phyloP scores from a whole-genome alignment of 345 rosid genomes.

The Clarkia xantiana region DNA sequence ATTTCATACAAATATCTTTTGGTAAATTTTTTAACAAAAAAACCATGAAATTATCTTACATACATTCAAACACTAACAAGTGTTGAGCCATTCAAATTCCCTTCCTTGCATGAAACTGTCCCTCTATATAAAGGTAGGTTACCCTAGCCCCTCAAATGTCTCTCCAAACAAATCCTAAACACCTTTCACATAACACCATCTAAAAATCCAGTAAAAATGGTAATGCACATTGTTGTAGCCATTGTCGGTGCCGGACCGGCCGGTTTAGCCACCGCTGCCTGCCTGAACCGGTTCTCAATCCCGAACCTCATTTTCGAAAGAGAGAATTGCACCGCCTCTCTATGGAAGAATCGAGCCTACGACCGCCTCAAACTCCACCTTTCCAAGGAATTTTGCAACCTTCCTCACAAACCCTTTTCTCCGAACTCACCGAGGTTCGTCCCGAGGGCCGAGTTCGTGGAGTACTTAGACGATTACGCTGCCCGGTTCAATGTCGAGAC shows the following conservation, averaged over 20 bases:
- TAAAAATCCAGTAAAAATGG: background rate
- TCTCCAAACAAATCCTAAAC: no score
- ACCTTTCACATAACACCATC: no score
- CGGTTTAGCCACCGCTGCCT: conserved; percentile 6
- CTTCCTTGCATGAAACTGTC: no score
- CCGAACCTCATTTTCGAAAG: conserved; percentile 9
- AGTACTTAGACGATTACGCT: conserved; percentile 12
- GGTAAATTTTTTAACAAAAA: no score
- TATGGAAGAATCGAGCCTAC: conserved; percentile 16
- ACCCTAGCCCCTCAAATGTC: no score
- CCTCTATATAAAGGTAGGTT: no score
- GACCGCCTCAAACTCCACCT: conserved; percentile 16
- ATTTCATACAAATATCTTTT: no score
- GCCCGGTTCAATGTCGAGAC: conserved; percentile 5
- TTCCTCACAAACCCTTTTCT: conserved; percentile 10
- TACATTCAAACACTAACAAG: no score
- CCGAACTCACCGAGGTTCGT: conserved; percentile 8
- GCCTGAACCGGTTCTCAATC: conserved; percentile 8
- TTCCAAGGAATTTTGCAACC: conserved; percentile 8
- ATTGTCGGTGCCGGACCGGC: conserved; percentile 12
- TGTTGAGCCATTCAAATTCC: no score
- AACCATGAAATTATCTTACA: no score
- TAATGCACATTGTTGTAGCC: background rate
- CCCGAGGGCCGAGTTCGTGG: conserved; percentile 4
- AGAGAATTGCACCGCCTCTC: conserved; percentile 12